Base-by-base conservation (phyloP, 2,329 filamentous ascomycete genomes). In the Cladosporium halotolerans region DNA sequence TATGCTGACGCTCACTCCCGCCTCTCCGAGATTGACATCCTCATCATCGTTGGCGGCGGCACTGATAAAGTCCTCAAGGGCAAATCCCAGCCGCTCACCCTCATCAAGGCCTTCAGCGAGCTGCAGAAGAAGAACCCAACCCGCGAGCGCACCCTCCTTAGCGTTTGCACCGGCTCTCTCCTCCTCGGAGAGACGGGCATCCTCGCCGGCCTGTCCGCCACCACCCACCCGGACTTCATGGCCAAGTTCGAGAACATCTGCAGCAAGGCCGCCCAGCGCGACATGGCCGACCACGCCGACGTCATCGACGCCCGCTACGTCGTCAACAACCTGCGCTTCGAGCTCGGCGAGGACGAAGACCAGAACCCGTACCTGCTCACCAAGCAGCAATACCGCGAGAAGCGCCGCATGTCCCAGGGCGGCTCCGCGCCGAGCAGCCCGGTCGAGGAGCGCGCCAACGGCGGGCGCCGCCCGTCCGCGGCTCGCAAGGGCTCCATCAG, bases 291-390 rank as follows among this genome's bases (percentile, higher is more conserved):
- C 74, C 84, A 87, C 66, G 89, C 87, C 63, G 88, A 93, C 66
- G 86, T 93, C 58, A 80, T 92, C 65, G 88, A 93, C 66, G 85
- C 88, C 66, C 81, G 88, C 66, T 95, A 93, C 68, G 88, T 95
- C 16, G 89, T 95, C 69, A 95, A 95, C 78, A 93, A 95, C 73
- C 84, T 90, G 55, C 86, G 89, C 62, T 95, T 92, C 70, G 88
- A 93, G 63, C 76, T 93, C 41, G 79, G 78, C 61, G 85, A 86
- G 56, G 83, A 91, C 66, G 82, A 87, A 65, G 86, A 91, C 58
- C 85, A 90, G 71, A 92, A 89, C 71, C 87, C 87, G 32, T 92
- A 92, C 72, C 84, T 93, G 68, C 80, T 87, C 64, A 83, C 81
- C 75, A 88, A 86, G 78, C 81, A 82, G 55, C 62, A 67, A 59